Conservation (phyloP, 2,329 filamentous ascomycete genomes). For the Sclerotinia borealis region DNA sequence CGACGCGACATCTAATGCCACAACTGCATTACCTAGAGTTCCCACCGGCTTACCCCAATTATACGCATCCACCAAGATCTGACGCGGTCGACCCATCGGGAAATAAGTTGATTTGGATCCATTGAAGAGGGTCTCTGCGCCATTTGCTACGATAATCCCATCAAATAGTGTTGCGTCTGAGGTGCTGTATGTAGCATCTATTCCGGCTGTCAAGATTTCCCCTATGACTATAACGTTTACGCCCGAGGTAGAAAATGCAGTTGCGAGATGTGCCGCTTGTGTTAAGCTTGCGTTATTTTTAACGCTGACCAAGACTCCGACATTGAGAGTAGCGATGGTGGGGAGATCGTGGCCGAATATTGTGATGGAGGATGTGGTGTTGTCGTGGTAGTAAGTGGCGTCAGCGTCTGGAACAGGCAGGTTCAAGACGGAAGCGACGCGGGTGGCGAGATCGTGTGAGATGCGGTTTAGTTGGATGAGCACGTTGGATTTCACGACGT, state of each 20-base stretch:
- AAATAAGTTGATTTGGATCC: slow-evolving; percentile 48
- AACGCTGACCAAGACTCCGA: slow-evolving; percentile 50
- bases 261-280: slow-evolving; percentile 45
- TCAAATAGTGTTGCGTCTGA: slow-evolving; percentile 59
- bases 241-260: slow-evolving; percentile 43
- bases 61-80: slow-evolving; percentile 59
- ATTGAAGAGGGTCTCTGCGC: slow-evolving; percentile 47
- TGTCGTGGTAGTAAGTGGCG: slow-evolving; percentile 60
- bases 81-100: slow-evolving; percentile 55
- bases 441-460: slow-evolving; percentile 58
- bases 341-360: slow-evolving; percentile 53
- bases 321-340: slow-evolving; percentile 55
- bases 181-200: slow-evolving; percentile 59
- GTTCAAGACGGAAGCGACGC: slow-evolving; percentile 58
- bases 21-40: not conserved
- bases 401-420: slow-evolving; percentile 54
- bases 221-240: slow-evolving; percentile 55
- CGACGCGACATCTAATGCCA: not conserved
- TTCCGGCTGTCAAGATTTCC: slow-evolving; percentile 47
- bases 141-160: slow-evolving; percentile 53
- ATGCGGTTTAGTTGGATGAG: slow-evolving; percentile 63
- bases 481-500: slow-evolving; percentile 56
- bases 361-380: slow-evolving; percentile 55
- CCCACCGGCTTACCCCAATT: slow-evolving; percentile 66
- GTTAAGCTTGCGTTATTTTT: slow-evolving; percentile 33